Base-by-base conservation (phyloP, 2,329 filamentous ascomycete species). In the Clonostachys rosea region DNA sequence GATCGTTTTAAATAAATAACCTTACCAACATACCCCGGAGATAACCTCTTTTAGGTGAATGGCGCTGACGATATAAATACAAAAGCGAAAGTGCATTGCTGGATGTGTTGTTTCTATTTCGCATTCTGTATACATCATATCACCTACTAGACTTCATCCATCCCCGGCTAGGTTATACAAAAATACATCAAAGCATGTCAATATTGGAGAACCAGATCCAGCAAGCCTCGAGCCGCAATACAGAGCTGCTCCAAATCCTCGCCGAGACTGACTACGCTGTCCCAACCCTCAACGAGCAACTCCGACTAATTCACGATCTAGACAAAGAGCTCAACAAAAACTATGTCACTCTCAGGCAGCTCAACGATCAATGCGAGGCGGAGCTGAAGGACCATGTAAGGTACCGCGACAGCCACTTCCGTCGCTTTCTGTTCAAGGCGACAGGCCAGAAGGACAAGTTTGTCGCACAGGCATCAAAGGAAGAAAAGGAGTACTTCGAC, bases 351-450 rank as follows among this genome's bases (percentile, higher is more conserved):
- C 61, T 79, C n/a, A 49, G 54, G 5, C 50, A 56, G 4, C 60
- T 78, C 7, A 67, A 73, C 20, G 45, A 47, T 3, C 63, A 66
- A 44, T 71, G 74, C 9, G 61, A 65, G 18, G 67, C 70, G 46
- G 75, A 80, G 54, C 67, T 73, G 37, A 70, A 70, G 42, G 74
- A 78, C 13, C 76, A 81, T 50, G 65, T 75, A 46, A 71, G 68
- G 46, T 77, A 79, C 56, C 72, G 74, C 46, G 72, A 79, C 61
- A 75, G 71, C 40, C 70, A 73, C 42, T 63, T 79, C 55, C 70
- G 68, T 47, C 73, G 76, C 37, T 75, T 78, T 54, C 64, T 72
- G 36, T 76, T 76, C 66, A 75, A 71, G 49, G 63, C 77, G 9
- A 65, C 70, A 5, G 73, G 78, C 30, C 71, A 71, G 50, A 67